Evolutionary conservation across 257 asterid species (phyloP), one percentile per base, ranked within the genome.

Genomic region (Ilex asprella): DNA sequence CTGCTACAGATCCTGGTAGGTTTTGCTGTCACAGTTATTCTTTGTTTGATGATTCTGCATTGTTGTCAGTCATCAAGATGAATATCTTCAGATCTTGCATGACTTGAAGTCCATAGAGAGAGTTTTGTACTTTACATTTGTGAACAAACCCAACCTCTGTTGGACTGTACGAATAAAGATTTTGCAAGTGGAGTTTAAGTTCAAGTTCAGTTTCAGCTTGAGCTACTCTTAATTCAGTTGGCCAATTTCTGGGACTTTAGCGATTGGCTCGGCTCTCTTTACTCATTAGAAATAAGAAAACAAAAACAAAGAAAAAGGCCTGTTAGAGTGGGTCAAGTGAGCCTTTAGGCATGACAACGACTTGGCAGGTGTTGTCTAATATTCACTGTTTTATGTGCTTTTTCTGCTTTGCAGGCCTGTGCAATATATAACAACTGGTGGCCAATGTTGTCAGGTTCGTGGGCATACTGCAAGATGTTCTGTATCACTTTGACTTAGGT

Each of bases 361-460:
- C 27, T 21, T 21, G 27, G 27, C 27, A 21, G 27, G 27, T 21
- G 27, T 21, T 21, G 27, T 21, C 27, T 21, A 0, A 21, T 21
- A 21, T 21, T 21, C 27, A 21, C 27, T 21, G 27, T 21, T 21
- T 21, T 21, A 21, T 1, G 27, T 1, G 27, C 27, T 21, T 21
- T 21, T 21, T 21, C 27, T 21, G 27, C 27, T 21, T 67, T 75
- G 73, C 89, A 92, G 97, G 99, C 99, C 60, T 93, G 99, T 75
- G 97, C 83, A 39, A 68, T 93, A 75, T 93, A 93, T 79, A 81
- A 52, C 76, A 93, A 93, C 70, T 93, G 99, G 99, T 93, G 99
- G 99, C 99, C 99, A 8, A 75, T 93, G 92, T 66, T 93, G 73
- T 89, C 99, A 81, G 99, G 99, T 92, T 61, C 59, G 72, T 66